Evolutionary conservation across 768 basidiomycete genomes (phyloP).

Genomic region (Collybiopsis luxurians): DNA sequence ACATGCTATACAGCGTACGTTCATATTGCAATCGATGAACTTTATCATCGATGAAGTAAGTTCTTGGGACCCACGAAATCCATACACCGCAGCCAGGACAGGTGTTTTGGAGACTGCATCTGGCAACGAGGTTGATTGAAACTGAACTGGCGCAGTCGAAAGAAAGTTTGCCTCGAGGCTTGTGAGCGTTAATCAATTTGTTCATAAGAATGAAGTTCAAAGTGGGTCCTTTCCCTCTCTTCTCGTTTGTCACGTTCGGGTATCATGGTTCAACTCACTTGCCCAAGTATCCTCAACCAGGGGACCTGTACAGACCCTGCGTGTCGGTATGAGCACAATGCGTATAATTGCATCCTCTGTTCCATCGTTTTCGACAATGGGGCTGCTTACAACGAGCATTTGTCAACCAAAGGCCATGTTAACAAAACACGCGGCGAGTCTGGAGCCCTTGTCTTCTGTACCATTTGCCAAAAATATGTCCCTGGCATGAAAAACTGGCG

Average conservation of each 20-base stretch:
- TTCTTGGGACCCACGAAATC: background rate
- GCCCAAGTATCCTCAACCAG: conserved; percentile 12
- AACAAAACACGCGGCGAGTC: conserved; percentile 1
- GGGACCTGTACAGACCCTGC: conserved; percentile 13
- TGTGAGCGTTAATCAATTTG: too few species aligned
- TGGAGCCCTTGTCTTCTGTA: conserved; percentile 7
- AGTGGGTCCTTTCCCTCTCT: background rate
- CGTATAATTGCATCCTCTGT: conserved; percentile 18
- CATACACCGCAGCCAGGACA: background rate
- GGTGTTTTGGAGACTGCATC: background rate
- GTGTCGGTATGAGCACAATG: conserved; percentile 18
- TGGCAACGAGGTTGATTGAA: background rate
- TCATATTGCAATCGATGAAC: too few species aligned
- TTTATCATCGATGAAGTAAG: background rate
- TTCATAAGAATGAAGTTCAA: background rate
- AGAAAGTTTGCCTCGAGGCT: background rate
- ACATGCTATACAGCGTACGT: too few species aligned
- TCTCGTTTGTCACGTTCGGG: background rate
- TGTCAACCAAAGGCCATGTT: conserved; percentile 15
- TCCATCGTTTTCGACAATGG: conserved; percentile 13
- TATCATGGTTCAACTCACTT: conserved; percentile 5
- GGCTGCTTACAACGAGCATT: conserved; percentile 11
- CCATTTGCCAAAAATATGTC: conserved; percentile 8
- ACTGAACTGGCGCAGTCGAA: background rate
- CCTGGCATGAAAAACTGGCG: conserved; percentile 14